These are phyloP conservation scores for Nannizzia gypsea DNA, from an alignment of 2,329 filamentous ascomycete genomes.

Conservation along the genomic window DNA sequence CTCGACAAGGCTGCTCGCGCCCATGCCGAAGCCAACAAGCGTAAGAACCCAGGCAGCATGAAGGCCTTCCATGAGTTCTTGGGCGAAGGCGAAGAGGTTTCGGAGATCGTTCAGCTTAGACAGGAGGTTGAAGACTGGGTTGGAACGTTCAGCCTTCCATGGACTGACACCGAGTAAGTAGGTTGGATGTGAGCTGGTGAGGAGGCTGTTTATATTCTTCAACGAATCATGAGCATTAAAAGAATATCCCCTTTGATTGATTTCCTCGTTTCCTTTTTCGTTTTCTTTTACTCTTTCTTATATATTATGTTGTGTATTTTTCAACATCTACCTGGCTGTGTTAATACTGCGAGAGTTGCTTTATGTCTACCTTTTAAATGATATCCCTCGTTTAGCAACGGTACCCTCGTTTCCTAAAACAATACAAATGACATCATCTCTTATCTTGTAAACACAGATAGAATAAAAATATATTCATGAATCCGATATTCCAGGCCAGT, in stretches of 20 bases:
- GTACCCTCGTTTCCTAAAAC: not conserved
- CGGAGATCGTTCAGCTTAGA: constrained; percentile 72
- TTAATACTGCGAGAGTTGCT: not conserved
- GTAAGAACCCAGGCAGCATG: constrained; percentile 94
- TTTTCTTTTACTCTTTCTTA: not conserved
- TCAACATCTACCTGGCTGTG: not conserved
- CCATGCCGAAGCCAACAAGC: constrained; percentile 68
- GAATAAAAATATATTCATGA: not conserved
- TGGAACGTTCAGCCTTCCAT: constrained; percentile 78
- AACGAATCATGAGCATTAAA: constrained; percentile 3
- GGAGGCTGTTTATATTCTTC: not conserved
- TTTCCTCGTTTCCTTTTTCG: not conserved
- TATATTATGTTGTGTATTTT: not conserved
- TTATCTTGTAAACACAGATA: not conserved
- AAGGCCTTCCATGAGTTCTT: constrained; percentile 97
- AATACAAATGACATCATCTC: not conserved
- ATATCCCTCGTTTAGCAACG: not conserved
- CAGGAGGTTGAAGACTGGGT: constrained; percentile 89
- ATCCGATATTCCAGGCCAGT: not conserved
- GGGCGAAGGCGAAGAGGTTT: constrained; percentile 62
- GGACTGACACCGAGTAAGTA: constrained; percentile 28
- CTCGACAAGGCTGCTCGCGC: constrained; percentile 56
- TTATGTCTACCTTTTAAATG: not conserved
- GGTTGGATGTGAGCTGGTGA: not conserved
- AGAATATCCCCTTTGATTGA: not conserved